A percentile compares a stretch with the other conserved stretches of the same genome.
Conservation (phyloP, 2,329 filamentous ascomycete genomes). For the Xylaria sp. region DNA sequence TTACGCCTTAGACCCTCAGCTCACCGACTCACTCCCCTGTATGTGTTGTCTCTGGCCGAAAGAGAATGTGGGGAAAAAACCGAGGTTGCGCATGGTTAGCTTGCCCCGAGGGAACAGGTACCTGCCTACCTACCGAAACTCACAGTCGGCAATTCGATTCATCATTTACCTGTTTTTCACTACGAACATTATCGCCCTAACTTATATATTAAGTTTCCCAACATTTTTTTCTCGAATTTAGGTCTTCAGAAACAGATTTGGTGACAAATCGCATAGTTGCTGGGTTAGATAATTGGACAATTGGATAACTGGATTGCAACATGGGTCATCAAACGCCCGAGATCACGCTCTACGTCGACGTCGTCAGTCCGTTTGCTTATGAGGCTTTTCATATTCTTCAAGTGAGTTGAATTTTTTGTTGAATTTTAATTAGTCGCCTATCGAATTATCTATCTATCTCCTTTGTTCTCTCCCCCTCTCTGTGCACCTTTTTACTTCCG, state of each 20-base stretch:
- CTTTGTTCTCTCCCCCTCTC: too few species aligned
- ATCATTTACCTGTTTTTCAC: neutral
- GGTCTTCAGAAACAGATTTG: neutral
- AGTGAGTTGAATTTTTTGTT: too few species aligned
- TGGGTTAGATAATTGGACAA: neutral
- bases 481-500: too few species aligned
- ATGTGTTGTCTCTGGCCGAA: neutral
- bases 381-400: constrained; percentile 52
- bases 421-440: too few species aligned
- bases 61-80: constrained; percentile 2
- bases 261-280: neutral
- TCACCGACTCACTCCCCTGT: too few species aligned
- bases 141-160: neutral
- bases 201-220: too few species aligned
- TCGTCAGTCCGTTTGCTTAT: constrained; percentile 55
- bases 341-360: constrained; percentile 54
- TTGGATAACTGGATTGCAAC: neutral
- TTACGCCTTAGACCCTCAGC: too few species aligned
- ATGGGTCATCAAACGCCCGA: constrained; percentile 40
- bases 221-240: neutral
- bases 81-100: neutral
- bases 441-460: too few species aligned
- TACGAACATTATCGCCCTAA: too few species aligned
- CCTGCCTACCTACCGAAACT: neutral
- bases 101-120: neutral